Conservation (phyloP, 148 eudicot species). For the Nyssa sinensis region DNA sequence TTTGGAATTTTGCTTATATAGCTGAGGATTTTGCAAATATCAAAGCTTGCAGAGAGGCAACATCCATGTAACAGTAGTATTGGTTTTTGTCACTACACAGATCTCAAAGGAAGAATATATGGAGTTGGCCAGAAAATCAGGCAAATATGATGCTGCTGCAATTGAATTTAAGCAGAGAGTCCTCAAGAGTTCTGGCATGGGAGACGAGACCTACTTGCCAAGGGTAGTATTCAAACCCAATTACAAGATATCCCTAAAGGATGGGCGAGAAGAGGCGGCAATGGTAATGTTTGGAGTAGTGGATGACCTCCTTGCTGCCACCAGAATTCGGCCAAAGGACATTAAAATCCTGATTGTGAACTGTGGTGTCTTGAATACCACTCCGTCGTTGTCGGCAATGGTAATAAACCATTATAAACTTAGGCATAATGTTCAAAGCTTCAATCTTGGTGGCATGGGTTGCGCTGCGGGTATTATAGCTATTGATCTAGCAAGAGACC, state of each 20-base stretch:
- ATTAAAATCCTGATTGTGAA: conserved; percentile 62
- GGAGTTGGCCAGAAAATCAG: conserved; percentile 65
- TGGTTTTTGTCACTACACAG: conserved; percentile 18
- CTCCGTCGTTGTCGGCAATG: conserved; percentile 84
- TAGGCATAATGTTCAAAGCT: conserved; percentile 51
- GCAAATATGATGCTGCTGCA: conserved; percentile 49
- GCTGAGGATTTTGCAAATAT: background rate
- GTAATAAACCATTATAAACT: conserved; percentile 78
- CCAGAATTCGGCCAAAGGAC: conserved; percentile 45
- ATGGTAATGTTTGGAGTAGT: conserved; percentile 59
- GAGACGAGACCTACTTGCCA: conserved; percentile 82
- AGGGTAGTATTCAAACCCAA: conserved; percentile 39
- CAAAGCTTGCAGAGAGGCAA: background rate
- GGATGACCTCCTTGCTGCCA: conserved; percentile 52
- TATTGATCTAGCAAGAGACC: conserved; percentile 62
- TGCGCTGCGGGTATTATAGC: conserved; percentile 72
- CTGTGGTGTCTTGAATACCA: conserved; percentile 65
- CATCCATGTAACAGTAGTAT: background rate
- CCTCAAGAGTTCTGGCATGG: conserved; percentile 61
- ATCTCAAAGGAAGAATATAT: conserved; percentile 61
- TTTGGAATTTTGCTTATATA: background rate
- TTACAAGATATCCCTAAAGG: conserved; percentile 34
- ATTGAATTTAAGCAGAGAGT: conserved; percentile 46
- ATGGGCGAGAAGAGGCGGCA: conserved; percentile 72
- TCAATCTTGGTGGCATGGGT: conserved; percentile 85